A percentile compares a stretch with the other conserved stretches of the same genome.
These are phyloP conservation scores for Russula lepida DNA, from an alignment of 768 basidiomycete species.

Conservation along the genomic window DNA sequence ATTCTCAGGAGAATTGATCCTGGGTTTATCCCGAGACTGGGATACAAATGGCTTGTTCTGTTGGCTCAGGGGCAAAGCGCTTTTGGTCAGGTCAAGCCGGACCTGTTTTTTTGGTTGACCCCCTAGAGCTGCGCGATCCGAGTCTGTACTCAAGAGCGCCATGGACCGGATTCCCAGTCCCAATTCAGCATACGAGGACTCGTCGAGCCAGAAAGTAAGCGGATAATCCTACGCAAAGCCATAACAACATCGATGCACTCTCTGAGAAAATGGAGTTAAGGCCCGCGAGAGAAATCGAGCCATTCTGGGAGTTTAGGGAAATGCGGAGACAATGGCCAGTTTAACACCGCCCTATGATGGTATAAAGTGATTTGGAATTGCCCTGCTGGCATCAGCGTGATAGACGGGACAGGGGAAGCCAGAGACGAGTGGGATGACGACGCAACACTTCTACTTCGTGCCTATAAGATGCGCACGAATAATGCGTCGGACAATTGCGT, in stretches of 20 bases:
- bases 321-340: constrained; percentile 60
- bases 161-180: not conserved
- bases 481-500: constrained; percentile 86
- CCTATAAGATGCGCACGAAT: constrained; percentile 75
- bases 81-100: no score
- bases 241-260: constrained; percentile 72
- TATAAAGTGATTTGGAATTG: constrained; percentile 31
- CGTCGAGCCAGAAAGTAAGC: constrained; percentile 56
- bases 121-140: not conserved
- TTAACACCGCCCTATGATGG: not conserved
- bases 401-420: constrained; percentile 96
- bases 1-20: not conserved
- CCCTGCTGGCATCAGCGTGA: constrained; percentile 85
- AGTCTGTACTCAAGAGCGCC: not conserved
- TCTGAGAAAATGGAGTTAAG: constrained; percentile 85
- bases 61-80: not conserved
- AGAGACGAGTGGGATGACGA: constrained; percentile 87
- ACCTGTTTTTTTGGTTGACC: not conserved
- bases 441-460: constrained; percentile 85
- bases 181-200: constrained; percentile 31
- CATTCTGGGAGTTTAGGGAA: constrained; percentile 91
- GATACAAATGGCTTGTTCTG: not conserved
- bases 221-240: not conserved
- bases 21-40: not conserved
- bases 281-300: constrained; percentile 82